Evolutionary conservation across 2,329 filamentous ascomycete species (phyloP).

Genomic region (Apiospora marii): DNA sequence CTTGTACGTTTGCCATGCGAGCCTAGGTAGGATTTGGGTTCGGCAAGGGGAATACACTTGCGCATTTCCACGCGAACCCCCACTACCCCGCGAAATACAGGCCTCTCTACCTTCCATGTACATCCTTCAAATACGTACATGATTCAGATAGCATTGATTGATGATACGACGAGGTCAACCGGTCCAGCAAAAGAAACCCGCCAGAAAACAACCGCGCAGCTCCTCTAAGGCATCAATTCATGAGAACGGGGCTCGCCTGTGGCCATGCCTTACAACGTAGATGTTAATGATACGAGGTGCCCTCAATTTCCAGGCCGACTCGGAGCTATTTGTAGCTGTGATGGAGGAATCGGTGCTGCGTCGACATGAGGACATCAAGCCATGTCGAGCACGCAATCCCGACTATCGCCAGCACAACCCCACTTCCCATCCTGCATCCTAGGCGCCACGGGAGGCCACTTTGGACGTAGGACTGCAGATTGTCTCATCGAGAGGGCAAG

Average conservation of each 20-base stretch:
- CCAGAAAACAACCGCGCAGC: background rate
- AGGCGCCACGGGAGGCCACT: background rate
- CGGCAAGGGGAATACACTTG: background rate
- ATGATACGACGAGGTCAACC: background rate
- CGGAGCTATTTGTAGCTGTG: background rate
- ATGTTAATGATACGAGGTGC: conserved; percentile 11
- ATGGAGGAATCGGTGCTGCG: background rate
- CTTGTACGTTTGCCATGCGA: background rate
- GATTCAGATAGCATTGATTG: background rate
- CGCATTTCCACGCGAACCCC: conserved; percentile 4
- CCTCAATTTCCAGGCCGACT: conserved; percentile 1
- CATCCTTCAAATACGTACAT: background rate
- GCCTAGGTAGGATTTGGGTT: conserved; percentile 9
- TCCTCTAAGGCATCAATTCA: background rate
- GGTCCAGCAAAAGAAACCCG: background rate
- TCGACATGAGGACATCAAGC: conserved; percentile 14
- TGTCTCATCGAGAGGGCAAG: background rate
- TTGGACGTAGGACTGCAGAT: background rate
- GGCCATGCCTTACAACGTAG: background rate
- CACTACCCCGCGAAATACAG: conserved; percentile 13
- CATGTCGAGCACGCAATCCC: conserved; percentile 17
- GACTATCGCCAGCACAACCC: conserved; percentile 14
- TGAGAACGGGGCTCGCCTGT: background rate
- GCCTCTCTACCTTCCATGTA: background rate
- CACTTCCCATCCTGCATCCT: background rate